Evolutionary conservation across 352 stramenopile species (phyloP).

Genomic region (Globisporangium paddicum): DNA sequence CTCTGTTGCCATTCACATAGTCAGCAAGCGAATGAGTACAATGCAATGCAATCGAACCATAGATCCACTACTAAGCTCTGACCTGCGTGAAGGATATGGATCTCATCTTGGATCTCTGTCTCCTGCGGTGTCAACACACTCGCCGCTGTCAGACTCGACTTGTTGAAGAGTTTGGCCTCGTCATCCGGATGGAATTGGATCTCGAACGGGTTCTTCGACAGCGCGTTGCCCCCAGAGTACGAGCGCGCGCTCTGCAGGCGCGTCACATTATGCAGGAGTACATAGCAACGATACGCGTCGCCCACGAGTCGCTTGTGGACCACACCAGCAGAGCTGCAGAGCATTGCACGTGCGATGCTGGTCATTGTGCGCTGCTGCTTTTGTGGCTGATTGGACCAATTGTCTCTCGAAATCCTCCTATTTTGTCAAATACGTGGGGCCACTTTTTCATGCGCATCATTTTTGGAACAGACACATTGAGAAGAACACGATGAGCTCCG

Average conservation of each 20-base stretch:
- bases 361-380: background rate
- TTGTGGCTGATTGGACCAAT: too few relatives aligned
- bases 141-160: background rate
- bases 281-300: background rate
- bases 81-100: slow-evolving; percentile 44
- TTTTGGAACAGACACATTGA: background rate
- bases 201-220: slow-evolving; percentile 40
- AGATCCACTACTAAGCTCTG: background rate
- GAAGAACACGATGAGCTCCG: background rate
- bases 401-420: too few relatives aligned
- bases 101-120: slow-evolving; percentile 25
- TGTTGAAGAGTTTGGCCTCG: slow-evolving; percentile 8
- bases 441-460: background rate
- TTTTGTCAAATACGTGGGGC: too few relatives aligned
- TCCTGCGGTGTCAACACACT: slow-evolving; percentile 3
- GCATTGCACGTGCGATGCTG: background rate
- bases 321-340: background rate
- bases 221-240: background rate
- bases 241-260: background rate
- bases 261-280: too few relatives aligned
- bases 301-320: background rate
- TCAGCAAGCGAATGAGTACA: background rate
- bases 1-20: slow-evolving; percentile 19
- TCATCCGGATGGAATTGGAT: slow-evolving; percentile 34
- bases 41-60: too few relatives aligned